Evolutionary conservation across 2,329 filamentous ascomycete species (phyloP).

Genomic region (Thelonectria olida): DNA sequence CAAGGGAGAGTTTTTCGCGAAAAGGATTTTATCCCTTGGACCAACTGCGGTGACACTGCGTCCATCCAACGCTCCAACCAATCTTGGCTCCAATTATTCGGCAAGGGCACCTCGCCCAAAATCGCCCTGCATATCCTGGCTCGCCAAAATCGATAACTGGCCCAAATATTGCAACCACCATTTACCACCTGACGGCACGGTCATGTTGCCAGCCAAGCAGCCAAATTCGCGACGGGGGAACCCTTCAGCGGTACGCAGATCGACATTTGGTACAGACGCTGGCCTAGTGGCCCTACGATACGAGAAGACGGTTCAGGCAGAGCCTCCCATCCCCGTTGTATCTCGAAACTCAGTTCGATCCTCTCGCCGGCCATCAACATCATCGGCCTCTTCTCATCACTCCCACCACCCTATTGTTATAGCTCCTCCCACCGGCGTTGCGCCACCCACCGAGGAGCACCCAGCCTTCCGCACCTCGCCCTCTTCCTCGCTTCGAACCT

Average conservation of each 20-base stretch:
- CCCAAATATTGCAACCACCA: slow-evolving; percentile 14
- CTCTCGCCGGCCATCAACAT: slow-evolving; percentile 37
- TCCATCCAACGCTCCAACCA: background rate
- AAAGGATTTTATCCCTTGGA: background rate
- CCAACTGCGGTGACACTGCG: background rate
- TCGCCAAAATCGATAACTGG: slow-evolving; percentile 12
- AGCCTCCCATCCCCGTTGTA: slow-evolving; percentile 64
- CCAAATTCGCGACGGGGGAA: slow-evolving; percentile 55
- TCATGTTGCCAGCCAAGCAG: slow-evolving; percentile 52
- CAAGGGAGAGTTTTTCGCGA: background rate
- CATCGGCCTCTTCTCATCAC: slow-evolving; percentile 34
- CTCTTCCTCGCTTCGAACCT: slow-evolving; percentile 31
- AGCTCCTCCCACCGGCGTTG: slow-evolving; percentile 44
- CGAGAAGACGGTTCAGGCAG: slow-evolving; percentile 67
- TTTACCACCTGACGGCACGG: slow-evolving; percentile 14
- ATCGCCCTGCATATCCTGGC: slow-evolving; percentile 11
- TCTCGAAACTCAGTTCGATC: slow-evolving; percentile 53
- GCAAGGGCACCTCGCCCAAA: slow-evolving; percentile 16
- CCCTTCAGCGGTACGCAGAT: slow-evolving; percentile 46
- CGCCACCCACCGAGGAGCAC: slow-evolving; percentile 61
- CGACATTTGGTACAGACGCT: slow-evolving; percentile 57
- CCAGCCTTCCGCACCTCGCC: slow-evolving; percentile 56
- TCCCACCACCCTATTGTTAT: slow-evolving; percentile 43
- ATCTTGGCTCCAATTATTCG: slow-evolving; percentile 12
- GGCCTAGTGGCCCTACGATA: slow-evolving; percentile 66